Conservation (phyloP, 768 basidiomycete genomes). For the Myochromella boudieri region DNA sequence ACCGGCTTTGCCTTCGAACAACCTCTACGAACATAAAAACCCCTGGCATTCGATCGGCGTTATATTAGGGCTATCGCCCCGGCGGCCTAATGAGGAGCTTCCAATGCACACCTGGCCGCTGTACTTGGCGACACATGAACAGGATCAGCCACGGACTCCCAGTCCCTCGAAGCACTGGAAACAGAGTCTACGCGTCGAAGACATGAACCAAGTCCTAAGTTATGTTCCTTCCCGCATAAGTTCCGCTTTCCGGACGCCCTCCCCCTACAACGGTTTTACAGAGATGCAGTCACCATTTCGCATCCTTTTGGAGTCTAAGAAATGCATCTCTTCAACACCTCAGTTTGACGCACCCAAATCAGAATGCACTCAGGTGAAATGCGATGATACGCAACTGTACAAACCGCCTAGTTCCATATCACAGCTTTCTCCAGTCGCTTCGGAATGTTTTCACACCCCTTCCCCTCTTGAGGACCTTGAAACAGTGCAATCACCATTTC, state of each 20-base stretch:
- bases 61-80: conserved; percentile 36
- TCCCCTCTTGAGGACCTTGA: neutral
- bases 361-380: too few relatives aligned
- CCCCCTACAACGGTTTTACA: neutral
- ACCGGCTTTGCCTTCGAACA: conserved; percentile 9
- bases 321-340: neutral
- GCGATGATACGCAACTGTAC: too few relatives aligned
- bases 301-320: conserved; percentile 12
- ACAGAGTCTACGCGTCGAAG: neutral
- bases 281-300: conserved; percentile 13
- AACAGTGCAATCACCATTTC: conserved; percentile 9
- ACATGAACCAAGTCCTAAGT: too few relatives aligned
- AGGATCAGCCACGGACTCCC: neutral
- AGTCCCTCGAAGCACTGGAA: neutral
- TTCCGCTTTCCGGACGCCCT: neutral
- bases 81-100: too few relatives aligned
- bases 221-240: too few relatives aligned
- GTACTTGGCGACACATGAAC: too few relatives aligned
- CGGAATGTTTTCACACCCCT: neutral
- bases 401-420: neutral
- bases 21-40: conserved; percentile 39
- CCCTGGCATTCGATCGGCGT: conserved; percentile 46
- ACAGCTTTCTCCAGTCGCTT: neutral
- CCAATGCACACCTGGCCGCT: too few relatives aligned
- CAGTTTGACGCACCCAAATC: too few relatives aligned